These are phyloP conservation scores for Tolypocladium album DNA, from an alignment of 2,329 filamentous ascomycete species.

Conservation along the genomic window DNA sequence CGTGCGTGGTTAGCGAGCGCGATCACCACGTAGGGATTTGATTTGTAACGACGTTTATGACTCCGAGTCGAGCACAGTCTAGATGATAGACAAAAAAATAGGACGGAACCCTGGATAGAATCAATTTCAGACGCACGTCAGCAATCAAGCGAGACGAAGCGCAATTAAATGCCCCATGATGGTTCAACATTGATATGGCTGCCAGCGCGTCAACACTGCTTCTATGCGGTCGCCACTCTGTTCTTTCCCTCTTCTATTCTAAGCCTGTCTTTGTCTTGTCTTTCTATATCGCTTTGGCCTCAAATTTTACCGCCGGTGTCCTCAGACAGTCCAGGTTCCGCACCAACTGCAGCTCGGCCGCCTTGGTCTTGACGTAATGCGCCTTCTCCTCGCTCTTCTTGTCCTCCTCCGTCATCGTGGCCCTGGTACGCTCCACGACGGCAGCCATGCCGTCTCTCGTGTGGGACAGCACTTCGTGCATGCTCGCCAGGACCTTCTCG, in stretches of 20 bases:
- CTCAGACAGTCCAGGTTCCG: constrained; percentile 60
- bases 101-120: neutral
- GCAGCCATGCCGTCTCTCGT: constrained; percentile 54
- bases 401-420: constrained; percentile 30
- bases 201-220: neutral
- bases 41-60: neutral
- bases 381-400: constrained; percentile 41
- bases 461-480: constrained; percentile 72
- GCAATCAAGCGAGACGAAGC: neutral
- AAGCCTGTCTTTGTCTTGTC: neutral
- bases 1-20: neutral
- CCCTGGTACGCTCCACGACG: constrained; percentile 32
- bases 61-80: neutral
- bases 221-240: neutral
- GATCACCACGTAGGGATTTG: neutral
- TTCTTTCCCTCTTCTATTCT: neutral
- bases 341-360: constrained; percentile 79
- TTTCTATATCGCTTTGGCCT: constrained; percentile 38
- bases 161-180: neutral
- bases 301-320: constrained; percentile 53
- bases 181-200: too few relatives aligned
- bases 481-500: constrained; percentile 81
- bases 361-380: constrained; percentile 65
- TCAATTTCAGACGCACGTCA: neutral
- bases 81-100: neutral